Percentiles rank a stretch among this genome's conserved stretches.
phyloP scores from a whole-genome alignment of 225 moss, liverwort and hornwort species.

The Polytrichum commune region DNA sequence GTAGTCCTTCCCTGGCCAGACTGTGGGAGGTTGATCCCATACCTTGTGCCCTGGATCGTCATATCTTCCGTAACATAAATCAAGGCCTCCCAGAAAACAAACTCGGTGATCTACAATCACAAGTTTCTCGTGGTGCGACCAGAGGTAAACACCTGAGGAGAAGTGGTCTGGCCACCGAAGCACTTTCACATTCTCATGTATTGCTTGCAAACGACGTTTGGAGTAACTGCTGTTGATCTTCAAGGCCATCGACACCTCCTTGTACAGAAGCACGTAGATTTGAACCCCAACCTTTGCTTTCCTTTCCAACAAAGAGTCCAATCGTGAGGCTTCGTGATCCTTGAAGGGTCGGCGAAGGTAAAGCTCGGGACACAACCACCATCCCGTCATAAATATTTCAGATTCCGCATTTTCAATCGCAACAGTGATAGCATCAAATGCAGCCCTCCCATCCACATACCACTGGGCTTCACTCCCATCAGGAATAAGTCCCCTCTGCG shows the following conservation, averaged over 20 bases:
- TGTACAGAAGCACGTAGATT: slow-evolving; percentile 51
- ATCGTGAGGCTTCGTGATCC: slow-evolving; percentile 30
- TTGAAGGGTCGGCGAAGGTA: slow-evolving; percentile 46
- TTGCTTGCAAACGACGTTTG: slow-evolving; percentile 29
- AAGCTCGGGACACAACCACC: slow-evolving; percentile 57
- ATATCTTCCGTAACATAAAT: slow-evolving; percentile 49
- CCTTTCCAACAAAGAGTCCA: slow-evolving; percentile 34
- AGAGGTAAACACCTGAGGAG: slow-evolving; percentile 51
- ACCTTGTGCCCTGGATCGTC: slow-evolving; percentile 43
- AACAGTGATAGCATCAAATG: slow-evolving; percentile 45
- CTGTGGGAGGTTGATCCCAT: slow-evolving; percentile 39
- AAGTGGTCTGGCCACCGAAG: slow-evolving; percentile 53
- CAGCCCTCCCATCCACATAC: slow-evolving; percentile 50
- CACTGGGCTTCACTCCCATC: slow-evolving; percentile 54
- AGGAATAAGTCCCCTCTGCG: slow-evolving; percentile 31
- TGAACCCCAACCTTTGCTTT: slow-evolving; percentile 45
- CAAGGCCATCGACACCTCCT: slow-evolving; percentile 53
- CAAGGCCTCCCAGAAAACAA: slow-evolving; percentile 50
- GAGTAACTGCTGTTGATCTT: slow-evolving; percentile 54
- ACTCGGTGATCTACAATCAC: slow-evolving; percentile 49
- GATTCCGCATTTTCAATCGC: slow-evolving; percentile 44
- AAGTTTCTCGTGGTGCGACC: slow-evolving; percentile 60
- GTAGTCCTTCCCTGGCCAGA: slow-evolving; percentile 56
- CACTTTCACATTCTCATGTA: slow-evolving; percentile 53
- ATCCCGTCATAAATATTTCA: slow-evolving; percentile 50